phyloP scores from a whole-genome alignment of 768 basidiomycete species.

The Termitomyces sp. region DNA sequence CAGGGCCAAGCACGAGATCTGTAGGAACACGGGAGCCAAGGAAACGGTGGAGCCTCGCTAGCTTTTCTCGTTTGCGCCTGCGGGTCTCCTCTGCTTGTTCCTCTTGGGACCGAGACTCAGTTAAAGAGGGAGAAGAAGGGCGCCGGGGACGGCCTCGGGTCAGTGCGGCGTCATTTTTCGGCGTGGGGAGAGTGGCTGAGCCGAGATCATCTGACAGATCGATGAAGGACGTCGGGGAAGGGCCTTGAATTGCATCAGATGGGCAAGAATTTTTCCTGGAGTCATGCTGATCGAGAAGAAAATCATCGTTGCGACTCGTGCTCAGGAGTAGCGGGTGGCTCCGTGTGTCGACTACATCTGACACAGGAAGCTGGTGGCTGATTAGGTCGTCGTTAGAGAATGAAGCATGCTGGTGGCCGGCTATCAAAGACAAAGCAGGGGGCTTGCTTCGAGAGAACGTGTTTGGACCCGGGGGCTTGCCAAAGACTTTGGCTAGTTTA shows the following conservation, averaged over 20 bases:
- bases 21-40: constrained; percentile 78
- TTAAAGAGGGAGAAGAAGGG: constrained; percentile 37
- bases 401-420: constrained; percentile 16
- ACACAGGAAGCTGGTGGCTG: constrained; percentile 26
- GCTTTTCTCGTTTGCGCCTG: constrained; percentile 66
- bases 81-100: constrained; percentile 59
- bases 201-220: constrained; percentile 66
- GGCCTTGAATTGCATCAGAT: constrained; percentile 16
- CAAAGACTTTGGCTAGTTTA: constrained; percentile 81
- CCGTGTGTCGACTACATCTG: constrained; percentile 24
- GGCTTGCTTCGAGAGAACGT: constrained; percentile 19
- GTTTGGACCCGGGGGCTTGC: constrained; percentile 55
- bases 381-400: constrained; percentile 17
- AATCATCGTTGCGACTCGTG: constrained; percentile 43
- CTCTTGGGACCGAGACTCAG: constrained; percentile 47
- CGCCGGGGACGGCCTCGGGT: constrained; percentile 23
- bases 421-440: constrained; percentile 17
- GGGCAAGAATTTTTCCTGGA: constrained; percentile 13
- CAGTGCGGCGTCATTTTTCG: constrained; percentile 16
- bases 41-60: constrained; percentile 82
- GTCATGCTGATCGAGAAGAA: constrained; percentile 23
- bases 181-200: constrained; percentile 19
- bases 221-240: constrained; percentile 52
- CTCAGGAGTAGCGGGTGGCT: constrained; percentile 56
- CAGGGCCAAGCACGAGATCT: constrained; percentile 57